Evolutionary conservation across 2,329 filamentous ascomycete species (phyloP).

Genomic region (Trichoderma koningii): DNA sequence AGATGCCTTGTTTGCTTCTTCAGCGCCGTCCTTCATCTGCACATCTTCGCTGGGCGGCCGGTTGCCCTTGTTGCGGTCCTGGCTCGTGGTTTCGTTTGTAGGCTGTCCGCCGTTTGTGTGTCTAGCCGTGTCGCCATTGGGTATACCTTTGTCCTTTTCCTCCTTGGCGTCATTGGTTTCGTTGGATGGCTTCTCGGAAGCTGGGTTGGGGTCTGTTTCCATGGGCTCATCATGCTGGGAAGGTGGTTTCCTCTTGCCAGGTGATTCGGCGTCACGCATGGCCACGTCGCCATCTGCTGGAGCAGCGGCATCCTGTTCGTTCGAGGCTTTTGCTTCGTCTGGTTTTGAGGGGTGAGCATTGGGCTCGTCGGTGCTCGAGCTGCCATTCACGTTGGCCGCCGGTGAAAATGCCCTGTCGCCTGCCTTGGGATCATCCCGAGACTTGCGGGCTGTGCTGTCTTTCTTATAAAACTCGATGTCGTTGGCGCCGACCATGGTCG

Average conservation of each 20-base stretch:
- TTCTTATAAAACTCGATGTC: constrained; percentile 59
- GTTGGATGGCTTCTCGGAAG: neutral
- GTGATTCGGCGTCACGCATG: constrained; percentile 38
- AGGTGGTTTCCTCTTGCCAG: constrained; percentile 31
- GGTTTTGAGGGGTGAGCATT: constrained; percentile 17
- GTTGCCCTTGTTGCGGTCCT: constrained; percentile 16
- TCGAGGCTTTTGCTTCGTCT: constrained; percentile 18
- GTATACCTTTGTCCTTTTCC: neutral
- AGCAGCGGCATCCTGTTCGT: constrained; percentile 23
- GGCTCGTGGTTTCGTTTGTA: constrained; percentile 2
- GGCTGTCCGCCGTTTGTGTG: constrained; percentile 5
- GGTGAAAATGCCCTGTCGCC: constrained; percentile 24
- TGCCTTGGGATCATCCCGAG: constrained; percentile 37
- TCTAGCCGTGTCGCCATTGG: constrained; percentile 12
- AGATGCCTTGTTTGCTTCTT: constrained; percentile 44
- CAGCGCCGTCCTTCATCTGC: constrained; percentile 16
- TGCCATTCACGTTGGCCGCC: constrained; percentile 33
- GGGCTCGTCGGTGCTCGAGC: constrained; percentile 12
- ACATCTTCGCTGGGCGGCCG: constrained; percentile 33
- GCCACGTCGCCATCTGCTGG: constrained; percentile 33
- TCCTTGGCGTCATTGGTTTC: constrained; percentile 8
- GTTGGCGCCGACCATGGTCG: constrained; percentile 57
- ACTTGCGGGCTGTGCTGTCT: constrained; percentile 46
- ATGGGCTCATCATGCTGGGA: constrained; percentile 27
- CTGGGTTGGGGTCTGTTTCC: constrained; percentile 19